Conservation (phyloP, 768 basidiomycete species). For the Agaricus blazei region DNA sequence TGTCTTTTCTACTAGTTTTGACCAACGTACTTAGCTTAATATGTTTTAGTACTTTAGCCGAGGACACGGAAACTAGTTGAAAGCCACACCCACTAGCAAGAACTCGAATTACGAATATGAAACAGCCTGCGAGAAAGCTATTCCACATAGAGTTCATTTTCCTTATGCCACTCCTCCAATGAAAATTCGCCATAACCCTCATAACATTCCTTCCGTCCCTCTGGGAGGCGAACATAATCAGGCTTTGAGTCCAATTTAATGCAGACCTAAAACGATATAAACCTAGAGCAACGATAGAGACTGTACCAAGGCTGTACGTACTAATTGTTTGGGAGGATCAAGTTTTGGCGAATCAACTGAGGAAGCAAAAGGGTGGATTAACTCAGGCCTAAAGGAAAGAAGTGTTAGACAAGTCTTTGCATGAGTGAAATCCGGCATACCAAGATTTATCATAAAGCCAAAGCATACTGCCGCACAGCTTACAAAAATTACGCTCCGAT, state of each 20-base stretch:
- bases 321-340: slow-evolving; percentile 44
- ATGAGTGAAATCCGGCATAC: slow-evolving; percentile 25
- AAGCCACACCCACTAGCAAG: no score
- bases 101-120: background rate
- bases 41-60: no score
- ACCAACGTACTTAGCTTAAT: no score
- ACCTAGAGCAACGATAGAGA: background rate
- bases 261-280: slow-evolving; percentile 31
- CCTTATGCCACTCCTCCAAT: slow-evolving; percentile 59
- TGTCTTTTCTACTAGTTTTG: no score
- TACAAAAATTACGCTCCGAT: slow-evolving; percentile 62
- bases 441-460: slow-evolving; percentile 57
- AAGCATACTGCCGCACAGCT: slow-evolving; percentile 59
- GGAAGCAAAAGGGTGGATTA: slow-evolving; percentile 64
- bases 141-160: slow-evolving; percentile 34
- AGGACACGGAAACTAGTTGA: no score
- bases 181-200: slow-evolving; percentile 38
- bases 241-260: slow-evolving; percentile 47
- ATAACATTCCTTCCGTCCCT: slow-evolving; percentile 46
- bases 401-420: background rate
- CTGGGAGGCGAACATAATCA: slow-evolving; percentile 57
- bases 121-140: slow-evolving; percentile 8
- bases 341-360: slow-evolving; percentile 61
- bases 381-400: slow-evolving; percentile 43
- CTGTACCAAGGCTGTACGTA: slow-evolving; percentile 18